These are phyloP conservation scores for Halophytophthora batemanensis DNA, from an alignment of 352 stramenopile genomes.

Conservation along the genomic window DNA sequence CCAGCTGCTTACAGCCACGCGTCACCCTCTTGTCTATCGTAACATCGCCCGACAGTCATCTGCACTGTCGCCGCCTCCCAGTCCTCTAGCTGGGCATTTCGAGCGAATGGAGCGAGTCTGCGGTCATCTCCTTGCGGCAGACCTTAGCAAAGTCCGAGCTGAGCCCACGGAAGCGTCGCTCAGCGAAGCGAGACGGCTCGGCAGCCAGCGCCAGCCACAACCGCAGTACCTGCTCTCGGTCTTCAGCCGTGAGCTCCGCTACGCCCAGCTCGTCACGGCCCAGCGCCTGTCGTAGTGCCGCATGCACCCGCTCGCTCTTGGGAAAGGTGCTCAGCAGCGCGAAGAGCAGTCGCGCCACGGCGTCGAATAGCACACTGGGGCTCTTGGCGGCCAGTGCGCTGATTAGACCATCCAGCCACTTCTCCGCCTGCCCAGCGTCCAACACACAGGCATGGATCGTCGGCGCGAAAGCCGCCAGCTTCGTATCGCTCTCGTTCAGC, in stretches of 20 bases:
- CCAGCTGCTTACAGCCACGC: not conserved
- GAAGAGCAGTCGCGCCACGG: slow-evolving; percentile 50
- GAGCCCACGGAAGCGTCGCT: slow-evolving; percentile 58
- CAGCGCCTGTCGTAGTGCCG: slow-evolving; percentile 32
- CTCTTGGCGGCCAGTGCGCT: slow-evolving; percentile 45
- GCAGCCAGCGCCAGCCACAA: slow-evolving; percentile 56
- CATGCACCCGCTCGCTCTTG: slow-evolving; percentile 27
- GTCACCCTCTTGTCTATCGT: slow-evolving; percentile 4
- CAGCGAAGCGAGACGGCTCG: slow-evolving; percentile 45
- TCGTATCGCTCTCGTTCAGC: slow-evolving; percentile 50
- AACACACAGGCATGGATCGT: slow-evolving; percentile 50
- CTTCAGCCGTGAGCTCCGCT: slow-evolving; percentile 29
- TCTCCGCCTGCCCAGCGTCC: slow-evolving; percentile 34
- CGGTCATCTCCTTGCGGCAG: slow-evolving; percentile 63
- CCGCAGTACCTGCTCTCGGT: slow-evolving; percentile 51
- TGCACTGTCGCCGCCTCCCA: slow-evolving; percentile 3
- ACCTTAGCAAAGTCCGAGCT: slow-evolving; percentile 74
- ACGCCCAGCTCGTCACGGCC: slow-evolving; percentile 37
- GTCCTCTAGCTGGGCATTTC: slow-evolving; percentile 30
- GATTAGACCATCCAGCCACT: slow-evolving; percentile 52
- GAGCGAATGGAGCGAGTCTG: slow-evolving; percentile 50
- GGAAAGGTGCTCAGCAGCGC: slow-evolving; percentile 44
- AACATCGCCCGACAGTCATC: slow-evolving; percentile 8
- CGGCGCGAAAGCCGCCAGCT: slow-evolving; percentile 35
- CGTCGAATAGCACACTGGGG: slow-evolving; percentile 58